Conservation (phyloP, 2,329 filamentous ascomycete species). For the Alternaria viburni region DNA sequence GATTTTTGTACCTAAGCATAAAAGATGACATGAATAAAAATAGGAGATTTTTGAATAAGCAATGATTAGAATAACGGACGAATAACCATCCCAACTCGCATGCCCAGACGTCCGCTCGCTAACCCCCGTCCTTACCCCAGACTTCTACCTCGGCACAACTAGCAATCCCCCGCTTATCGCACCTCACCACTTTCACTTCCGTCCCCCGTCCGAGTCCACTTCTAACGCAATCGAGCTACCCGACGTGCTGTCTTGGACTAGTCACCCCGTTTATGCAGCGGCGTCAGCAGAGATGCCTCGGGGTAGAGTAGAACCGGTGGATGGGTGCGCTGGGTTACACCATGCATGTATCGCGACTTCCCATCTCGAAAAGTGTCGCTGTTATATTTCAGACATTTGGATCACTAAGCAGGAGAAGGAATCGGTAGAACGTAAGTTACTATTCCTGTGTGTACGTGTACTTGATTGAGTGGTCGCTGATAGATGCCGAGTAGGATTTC, state of each 20-base stretch:
- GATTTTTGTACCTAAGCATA: background rate
- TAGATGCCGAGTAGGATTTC: background rate
- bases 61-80: background rate
- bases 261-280: background rate
- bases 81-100: background rate
- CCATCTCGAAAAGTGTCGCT: background rate
- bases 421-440: background rate
- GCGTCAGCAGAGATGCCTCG: background rate
- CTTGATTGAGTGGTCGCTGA: background rate
- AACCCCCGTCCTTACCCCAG: background rate
- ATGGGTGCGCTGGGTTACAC: background rate
- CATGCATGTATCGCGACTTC: background rate
- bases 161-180: background rate
- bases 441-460: background rate
- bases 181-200: background rate
- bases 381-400: background rate
- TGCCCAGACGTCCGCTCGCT: background rate
- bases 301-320: background rate
- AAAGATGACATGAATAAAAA: background rate
- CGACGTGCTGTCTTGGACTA: background rate
- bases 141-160: background rate
- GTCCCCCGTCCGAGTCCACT: background rate
- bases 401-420: background rate
- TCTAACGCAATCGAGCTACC: background rate
- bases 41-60: background rate